phyloP scores from a whole-genome alignment of 1,284 basidiomycete genomes.

The Apiotrichum siamense region DNA sequence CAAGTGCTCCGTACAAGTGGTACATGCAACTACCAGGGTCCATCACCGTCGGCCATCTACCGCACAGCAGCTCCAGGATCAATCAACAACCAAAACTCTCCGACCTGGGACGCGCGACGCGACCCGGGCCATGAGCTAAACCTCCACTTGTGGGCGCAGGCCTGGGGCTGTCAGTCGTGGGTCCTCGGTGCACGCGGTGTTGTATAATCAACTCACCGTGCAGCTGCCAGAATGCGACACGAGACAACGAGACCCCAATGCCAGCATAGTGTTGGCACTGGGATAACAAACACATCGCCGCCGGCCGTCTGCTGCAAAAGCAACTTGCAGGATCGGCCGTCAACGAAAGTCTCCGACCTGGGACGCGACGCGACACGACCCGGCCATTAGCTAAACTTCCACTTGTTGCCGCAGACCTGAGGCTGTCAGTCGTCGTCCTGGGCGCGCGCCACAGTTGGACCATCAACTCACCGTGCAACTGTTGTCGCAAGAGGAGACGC shows the following conservation, averaged over 20 bases:
- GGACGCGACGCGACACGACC: background rate
- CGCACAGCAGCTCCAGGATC: too few relatives aligned
- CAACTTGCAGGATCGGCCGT: too few relatives aligned
- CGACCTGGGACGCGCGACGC: too few relatives aligned
- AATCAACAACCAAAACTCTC: too few relatives aligned
- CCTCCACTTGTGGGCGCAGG: slow-evolving; percentile 47
- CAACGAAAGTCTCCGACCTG: background rate
- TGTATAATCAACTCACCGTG: slow-evolving; percentile 23
- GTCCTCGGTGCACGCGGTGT: background rate
- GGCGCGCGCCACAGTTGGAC: background rate
- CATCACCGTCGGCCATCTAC: too few relatives aligned
- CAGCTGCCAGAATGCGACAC: slow-evolving; percentile 20
- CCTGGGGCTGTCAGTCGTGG: slow-evolving; percentile 3
- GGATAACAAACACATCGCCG: too few relatives aligned
- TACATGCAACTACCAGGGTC: too few relatives aligned
- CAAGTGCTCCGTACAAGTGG: too few relatives aligned
- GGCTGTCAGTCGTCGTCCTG: background rate
- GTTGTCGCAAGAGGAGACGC: background rate
- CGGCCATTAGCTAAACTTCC: slow-evolving; percentile 45
- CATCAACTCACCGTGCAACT: slow-evolving; percentile 33
- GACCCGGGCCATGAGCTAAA: slow-evolving; percentile 33
- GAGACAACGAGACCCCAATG: background rate
- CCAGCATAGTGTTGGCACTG: slow-evolving; percentile 12
- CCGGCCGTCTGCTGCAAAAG: too few relatives aligned
- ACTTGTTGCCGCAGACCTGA: slow-evolving; percentile 41